phyloP scores from a whole-genome alignment of 108 stramenopile genomes.

The Fragilaria crotonensis region DNA sequence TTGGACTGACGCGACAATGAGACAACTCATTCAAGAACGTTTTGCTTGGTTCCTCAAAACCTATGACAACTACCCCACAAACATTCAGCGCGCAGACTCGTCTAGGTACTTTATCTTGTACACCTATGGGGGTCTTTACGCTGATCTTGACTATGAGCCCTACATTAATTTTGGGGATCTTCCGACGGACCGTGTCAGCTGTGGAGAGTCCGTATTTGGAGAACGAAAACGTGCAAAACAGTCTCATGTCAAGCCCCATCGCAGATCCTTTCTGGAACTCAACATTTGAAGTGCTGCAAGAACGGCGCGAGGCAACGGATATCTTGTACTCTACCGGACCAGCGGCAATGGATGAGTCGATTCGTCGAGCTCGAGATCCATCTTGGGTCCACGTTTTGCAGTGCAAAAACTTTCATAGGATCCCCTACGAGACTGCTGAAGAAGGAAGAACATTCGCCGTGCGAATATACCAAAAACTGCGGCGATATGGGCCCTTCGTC shows the following conservation, averaged over 20 bases:
- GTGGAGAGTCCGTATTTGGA: background rate
- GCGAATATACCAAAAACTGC: background rate
- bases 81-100: constrained; percentile 11
- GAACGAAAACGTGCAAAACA: background rate
- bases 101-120: constrained; percentile 13
- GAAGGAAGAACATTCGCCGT: background rate
- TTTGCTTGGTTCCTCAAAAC: constrained; percentile 7
- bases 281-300: background rate
- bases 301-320: background rate
- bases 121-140: constrained; percentile 20
- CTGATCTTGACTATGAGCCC: constrained; percentile 10
- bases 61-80: constrained; percentile 8
- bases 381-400: background rate
- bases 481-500: background rate
- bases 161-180: background rate
- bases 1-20: constrained; percentile 8
- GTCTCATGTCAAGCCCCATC: background rate
- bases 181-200: background rate
- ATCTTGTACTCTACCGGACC: background rate
- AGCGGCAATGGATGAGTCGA: background rate
- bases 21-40: background rate
- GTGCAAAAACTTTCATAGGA: background rate
- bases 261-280: background rate
- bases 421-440: background rate
- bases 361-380: background rate